Base-by-base conservation (phyloP, 1,139 yeast genomes). In the Zygosaccharomyces pseudobailii region DNA sequence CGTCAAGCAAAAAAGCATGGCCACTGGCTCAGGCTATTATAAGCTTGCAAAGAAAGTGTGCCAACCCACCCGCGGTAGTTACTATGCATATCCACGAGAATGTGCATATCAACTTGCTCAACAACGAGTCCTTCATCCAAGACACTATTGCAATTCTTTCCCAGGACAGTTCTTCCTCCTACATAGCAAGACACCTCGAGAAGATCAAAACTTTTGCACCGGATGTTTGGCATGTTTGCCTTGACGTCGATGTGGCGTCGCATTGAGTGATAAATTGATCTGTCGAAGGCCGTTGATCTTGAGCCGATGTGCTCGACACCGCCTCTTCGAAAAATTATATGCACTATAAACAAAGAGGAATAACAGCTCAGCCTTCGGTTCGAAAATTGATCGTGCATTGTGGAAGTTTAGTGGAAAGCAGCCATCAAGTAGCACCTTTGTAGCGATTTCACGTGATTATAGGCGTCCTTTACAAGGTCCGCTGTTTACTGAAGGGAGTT, bases 151-250 rank as follows among this genome's bases (percentile, higher is more conserved):
- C 30, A 10, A 25, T 35, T 9, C 46, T 54, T n/a, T 39, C 22
- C 17, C 36, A 40, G 4, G 43, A 50, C 28, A 35, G 46, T 23
- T 22, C 36, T 6, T 45, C 45, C 36, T 30, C 20, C 13, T 56
- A 48, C 45, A 51, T 23, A 23, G 61, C 55, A 27, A 47, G 35
- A 7, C 59, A 52, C 50, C 55, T 56, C 43, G 85, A 83, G 51
- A 78, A 71, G 55, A 85, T 88, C 47, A 87, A 87, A 67, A 85
- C 92, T 0, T 88, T 82, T 71, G 95, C 96, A 0, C 96, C 96
- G 0, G 94, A 84, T 43, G 79, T 87, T 2, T 84, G 87, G 84
- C 96, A 87, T 57, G 69, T 84, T 5, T 87, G 86, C 30, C 73
- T 79, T 3, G 95, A 85, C 55, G 67, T 75, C n/a, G 58, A 55